Evolutionary conservation across 345 rosid species (phyloP).

Genomic region (Gossypium stocksii): DNA sequence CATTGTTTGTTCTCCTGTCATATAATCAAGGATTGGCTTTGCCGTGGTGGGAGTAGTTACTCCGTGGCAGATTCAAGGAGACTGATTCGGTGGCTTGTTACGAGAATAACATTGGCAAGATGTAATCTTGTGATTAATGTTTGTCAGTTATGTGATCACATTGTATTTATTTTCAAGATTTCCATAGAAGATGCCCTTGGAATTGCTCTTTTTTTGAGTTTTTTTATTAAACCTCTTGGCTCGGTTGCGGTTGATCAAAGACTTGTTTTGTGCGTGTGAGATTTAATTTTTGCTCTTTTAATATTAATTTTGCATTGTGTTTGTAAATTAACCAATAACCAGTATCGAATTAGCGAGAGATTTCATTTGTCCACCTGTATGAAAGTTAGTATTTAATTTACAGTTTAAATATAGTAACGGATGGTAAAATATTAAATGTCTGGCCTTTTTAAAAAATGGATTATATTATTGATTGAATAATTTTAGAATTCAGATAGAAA

Average conservation of each 20-base stretch:
- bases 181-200: background rate
- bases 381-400: no score
- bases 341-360: no score
- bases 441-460: no score
- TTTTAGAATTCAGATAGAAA: no score
- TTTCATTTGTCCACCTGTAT: no score
- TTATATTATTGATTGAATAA: no score
- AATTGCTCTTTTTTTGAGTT: background rate
- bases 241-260: background rate
- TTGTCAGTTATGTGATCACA: background rate
- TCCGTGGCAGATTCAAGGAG: slow-evolving; percentile 11
- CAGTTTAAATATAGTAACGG: no score
- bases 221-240: background rate
- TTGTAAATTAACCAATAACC: no score
- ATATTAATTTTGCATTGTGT: no score
- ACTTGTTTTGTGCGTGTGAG: background rate
- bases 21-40: background rate
- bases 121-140: background rate
- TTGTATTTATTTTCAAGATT: slow-evolving; percentile 4
- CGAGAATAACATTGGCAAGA: background rate
- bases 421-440: no score
- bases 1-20: background rate
- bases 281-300: no score
- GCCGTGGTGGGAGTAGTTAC: background rate
- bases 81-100: background rate